Base-by-base conservation (phyloP, 306 rosid genomes). In the Acacia crassicarpa region DNA sequence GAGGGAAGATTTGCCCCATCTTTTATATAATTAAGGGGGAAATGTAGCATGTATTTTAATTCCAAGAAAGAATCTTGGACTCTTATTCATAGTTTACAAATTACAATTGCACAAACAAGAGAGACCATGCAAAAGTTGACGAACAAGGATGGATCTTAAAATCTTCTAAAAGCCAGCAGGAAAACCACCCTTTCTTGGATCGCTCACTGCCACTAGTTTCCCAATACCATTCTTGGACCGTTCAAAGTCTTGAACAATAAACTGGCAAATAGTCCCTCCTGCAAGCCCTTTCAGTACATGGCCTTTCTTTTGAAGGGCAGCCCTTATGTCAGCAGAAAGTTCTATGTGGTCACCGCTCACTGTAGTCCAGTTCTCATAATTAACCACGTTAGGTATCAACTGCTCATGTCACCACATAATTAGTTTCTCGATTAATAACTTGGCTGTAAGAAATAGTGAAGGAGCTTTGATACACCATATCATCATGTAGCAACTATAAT, bases 161-260 rank as follows among this genome's bases (percentile, higher is more conserved):
- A 54, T 25, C 66, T 75, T 72, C 89, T 85, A 95, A 85, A 81
- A 89, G 67, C 97, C 97, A 15, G 98, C 84, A 51, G 98, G 97
- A 69, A 85, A 49, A 40, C 97, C 97, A 49, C 97, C 98, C 83
- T 93, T 95, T 87, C 97, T 91, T 12, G 98, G 98, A 78, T 95
- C 97, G 85, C 98, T 95, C 62, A 95, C 98, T 16, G 95, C 97
- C 59, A 90, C 89, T 62, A 95, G 87, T 85, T 81, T 80, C 61
- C 85, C 87, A 17, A 19, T 12, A 45, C 32, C 83, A 69, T 66
- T 62, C 69, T 48, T 67, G 4, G 59, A 80, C 41, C 59, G 8
- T 9, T 58, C 80, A 22, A 10, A 30, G 32, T 83, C 83, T 85
- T 78, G 78, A 83, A 86, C 89, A 67, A 90, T 85, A 68, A 92